Evolutionary conservation across 2,329 filamentous ascomycete species (phyloP), one percentile per base, ranked within the genome.

Genomic region (Xylaria sp.): DNA sequence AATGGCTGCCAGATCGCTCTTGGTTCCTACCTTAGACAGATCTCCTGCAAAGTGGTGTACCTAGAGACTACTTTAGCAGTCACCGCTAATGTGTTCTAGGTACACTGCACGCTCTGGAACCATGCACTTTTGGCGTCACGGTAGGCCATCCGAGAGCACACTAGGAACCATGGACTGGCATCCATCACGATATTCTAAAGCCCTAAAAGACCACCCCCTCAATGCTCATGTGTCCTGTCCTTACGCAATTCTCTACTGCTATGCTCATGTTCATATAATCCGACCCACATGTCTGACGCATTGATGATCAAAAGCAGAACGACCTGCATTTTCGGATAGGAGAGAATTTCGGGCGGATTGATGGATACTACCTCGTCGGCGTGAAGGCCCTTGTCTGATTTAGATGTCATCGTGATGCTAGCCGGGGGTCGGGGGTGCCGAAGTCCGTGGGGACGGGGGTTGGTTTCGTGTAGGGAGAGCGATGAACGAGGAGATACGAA

Each of bases 21-120:
- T 65, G 63, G 61, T 68, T 66, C 68, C 65, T 72, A 68, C 68
- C 58, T 70, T 68, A 72, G 70, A 63, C 68, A 54, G 57, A 71
- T 69, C 62, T 68, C 52, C 37, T 58, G 34, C 41, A 28, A 69
- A 59, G 58, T 67, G 63, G 44, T 52, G 58, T 39, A 60, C 48
- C 56, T 48, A 55, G 23, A 32, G 34, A 41, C 37, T 58, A 46
- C 55, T 50, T 54, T 44, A 46, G 68, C 46, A 55, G 65, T 60
- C 65, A 68, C 62, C 57, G 65, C 65, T 65, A 68, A 63, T 60
- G 46, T 55, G 23, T 44, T 34, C 32, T 41, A 51, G 41, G 55
- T 59, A 51, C 66, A 59, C 46, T 32, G 41, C 60, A 55, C 37
- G 39, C 32, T 34, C 48, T 63, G 44, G 57, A 54, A 50, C 51